These are phyloP conservation scores for Penstemon eatonii DNA, from an alignment of 257 asterid genomes.

Conservation along the genomic window DNA sequence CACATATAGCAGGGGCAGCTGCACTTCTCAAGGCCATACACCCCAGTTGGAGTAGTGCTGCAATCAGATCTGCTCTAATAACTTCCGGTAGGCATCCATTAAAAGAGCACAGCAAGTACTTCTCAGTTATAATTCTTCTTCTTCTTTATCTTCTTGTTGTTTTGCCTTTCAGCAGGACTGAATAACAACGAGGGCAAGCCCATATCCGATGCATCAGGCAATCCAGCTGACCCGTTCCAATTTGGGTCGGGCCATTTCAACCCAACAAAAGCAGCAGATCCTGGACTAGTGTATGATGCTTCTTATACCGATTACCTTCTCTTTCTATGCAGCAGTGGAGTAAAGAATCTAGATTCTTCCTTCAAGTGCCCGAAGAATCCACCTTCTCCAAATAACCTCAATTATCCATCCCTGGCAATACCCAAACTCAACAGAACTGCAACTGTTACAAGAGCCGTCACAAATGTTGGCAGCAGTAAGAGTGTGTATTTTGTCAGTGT, in stretches of 20 bases:
- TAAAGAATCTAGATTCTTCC: constrained; percentile 33
- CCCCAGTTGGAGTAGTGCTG: constrained; percentile 94
- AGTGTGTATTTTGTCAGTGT: constrained; percentile 55
- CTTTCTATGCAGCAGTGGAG: constrained; percentile 54
- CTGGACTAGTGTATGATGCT: constrained; percentile 84
- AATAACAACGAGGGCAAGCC: constrained; percentile 47
- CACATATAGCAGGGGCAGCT: constrained; percentile 71
- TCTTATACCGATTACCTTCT: constrained; percentile 72
- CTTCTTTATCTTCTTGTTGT: background rate
- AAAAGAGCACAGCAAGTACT: background rate
- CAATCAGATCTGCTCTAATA: constrained; percentile 82
- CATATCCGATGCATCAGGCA: constrained; percentile 60
- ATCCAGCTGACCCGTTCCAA: constrained; percentile 80
- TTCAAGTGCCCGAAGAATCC: constrained; percentile 55
- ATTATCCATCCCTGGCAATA: constrained; percentile 77
- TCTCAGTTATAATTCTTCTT: background rate
- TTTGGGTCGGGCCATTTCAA: constrained; percentile 84
- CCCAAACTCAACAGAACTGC: constrained; percentile 50
- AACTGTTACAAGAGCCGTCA: constrained; percentile 57
- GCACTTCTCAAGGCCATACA: constrained; percentile 88
- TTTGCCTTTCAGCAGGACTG: constrained; percentile 55
- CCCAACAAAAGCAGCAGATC: constrained; percentile 87
- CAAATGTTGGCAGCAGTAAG: constrained; percentile 60
- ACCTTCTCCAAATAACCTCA: constrained; percentile 44
- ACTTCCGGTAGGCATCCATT: constrained; percentile 55